phyloP scores from a whole-genome alignment of 306 rosid genomes.

The Nissolia schottii region DNA sequence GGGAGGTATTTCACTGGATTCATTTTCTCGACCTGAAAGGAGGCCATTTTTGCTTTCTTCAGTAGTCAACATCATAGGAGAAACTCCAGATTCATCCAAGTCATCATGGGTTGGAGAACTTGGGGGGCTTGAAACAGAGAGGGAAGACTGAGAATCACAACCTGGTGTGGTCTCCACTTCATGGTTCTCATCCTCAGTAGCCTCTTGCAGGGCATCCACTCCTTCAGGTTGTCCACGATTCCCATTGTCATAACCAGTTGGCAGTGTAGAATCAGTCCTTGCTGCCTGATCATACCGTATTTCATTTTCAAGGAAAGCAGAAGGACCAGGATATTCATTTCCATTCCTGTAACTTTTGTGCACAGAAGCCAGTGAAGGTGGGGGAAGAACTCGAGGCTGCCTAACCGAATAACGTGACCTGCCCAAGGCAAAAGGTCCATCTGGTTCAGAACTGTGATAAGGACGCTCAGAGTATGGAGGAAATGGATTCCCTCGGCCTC shows the following conservation, averaged over 20 bases:
- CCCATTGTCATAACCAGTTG: constrained; percentile 46
- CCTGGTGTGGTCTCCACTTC: constrained; percentile 46
- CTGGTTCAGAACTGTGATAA: constrained; percentile 62
- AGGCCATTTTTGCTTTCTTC: constrained; percentile 43
- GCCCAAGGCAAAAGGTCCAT: constrained; percentile 63
- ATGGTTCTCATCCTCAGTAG: constrained; percentile 44
- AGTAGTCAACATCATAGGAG: constrained; percentile 48
- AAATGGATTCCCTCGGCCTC: constrained; percentile 47
- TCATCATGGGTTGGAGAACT: constrained; percentile 93
- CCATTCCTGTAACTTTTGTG: constrained; percentile 56
- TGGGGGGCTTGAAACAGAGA: constrained; percentile 92
- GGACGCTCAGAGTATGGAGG: constrained; percentile 57
- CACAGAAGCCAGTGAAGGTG: constrained; percentile 61
- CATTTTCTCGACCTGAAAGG: constrained; percentile 41
- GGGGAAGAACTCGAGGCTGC: constrained; percentile 98
- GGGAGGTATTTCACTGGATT: constrained; percentile 30
- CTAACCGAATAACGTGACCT: constrained; percentile 74
- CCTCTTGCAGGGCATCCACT: constrained; percentile 43
- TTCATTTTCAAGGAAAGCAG: constrained; percentile 58
- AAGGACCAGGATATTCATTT: constrained; percentile 47
- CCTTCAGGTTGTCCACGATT: constrained; percentile 45
- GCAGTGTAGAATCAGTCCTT: constrained; percentile 44
- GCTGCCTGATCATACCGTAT: constrained; percentile 47
- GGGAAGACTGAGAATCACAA: constrained; percentile 95
- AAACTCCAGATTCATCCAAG: constrained; percentile 72